phyloP scores from a whole-genome alignment of 202 grass and related monocot species.

The Brachypodium distachyon region DNA sequence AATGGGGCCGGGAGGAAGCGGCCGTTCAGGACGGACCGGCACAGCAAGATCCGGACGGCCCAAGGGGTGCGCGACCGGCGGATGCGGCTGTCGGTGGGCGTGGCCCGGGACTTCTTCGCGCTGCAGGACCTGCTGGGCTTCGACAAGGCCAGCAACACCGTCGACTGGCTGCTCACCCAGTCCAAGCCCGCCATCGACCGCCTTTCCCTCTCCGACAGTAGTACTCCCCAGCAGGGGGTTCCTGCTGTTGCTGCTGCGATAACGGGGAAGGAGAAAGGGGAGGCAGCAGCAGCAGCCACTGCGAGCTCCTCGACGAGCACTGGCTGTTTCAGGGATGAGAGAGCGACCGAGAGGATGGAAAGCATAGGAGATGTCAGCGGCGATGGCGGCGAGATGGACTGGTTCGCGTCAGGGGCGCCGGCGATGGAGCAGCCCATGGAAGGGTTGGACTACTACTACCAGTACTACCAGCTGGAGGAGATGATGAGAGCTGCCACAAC shows the following conservation, averaged over 20 bases:
- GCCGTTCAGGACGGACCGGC: constrained; percentile 49
- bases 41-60: constrained; percentile 91
- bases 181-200: constrained; percentile 69
- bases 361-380: neutral
- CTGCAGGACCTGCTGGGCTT: constrained; percentile 76
- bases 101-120: constrained; percentile 66
- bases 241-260: too few species aligned
- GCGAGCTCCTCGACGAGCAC: constrained; percentile 21
- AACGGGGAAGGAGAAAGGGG: neutral
- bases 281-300: too few species aligned
- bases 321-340: neutral
- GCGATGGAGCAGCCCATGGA: neutral
- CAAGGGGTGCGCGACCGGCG: constrained; percentile 82
- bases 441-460: constrained; percentile 19
- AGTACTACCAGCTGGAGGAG: constrained; percentile 28
- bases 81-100: constrained; percentile 76
- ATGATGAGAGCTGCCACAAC: constrained; percentile 22
- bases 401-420: neutral
- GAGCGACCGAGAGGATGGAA: neutral
- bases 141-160: constrained; percentile 84
- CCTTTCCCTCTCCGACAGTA: too few species aligned
- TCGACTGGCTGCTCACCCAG: constrained; percentile 77
- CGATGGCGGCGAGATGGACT: neutral
- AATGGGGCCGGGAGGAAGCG: constrained; percentile 18
- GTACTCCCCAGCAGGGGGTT: too few species aligned